Conservation (phyloP, 148 eudicot genomes). For the Cornus controversa region DNA sequence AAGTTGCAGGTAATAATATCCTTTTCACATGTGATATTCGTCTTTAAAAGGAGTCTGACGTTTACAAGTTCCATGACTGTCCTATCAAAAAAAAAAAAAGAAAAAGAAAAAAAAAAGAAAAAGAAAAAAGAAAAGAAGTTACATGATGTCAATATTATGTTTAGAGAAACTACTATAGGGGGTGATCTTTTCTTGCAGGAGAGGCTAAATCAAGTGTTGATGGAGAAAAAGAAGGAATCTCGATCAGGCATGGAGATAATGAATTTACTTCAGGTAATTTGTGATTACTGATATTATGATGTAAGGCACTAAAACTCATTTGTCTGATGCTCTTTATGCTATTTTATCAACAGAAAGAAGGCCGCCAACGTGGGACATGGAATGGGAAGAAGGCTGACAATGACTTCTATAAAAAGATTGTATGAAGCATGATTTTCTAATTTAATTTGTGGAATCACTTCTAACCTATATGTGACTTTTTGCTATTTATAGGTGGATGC, state of each 20-base stretch:
- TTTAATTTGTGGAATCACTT: slow-evolving; percentile 10
- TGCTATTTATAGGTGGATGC: slow-evolving; percentile 76
- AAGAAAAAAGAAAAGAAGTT: too few species aligned
- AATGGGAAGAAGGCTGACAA: slow-evolving; percentile 96
- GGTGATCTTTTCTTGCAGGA: slow-evolving; percentile 46
- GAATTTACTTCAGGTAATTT: slow-evolving; percentile 89
- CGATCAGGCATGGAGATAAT: slow-evolving; percentile 99
- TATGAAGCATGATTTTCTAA: slow-evolving; percentile 34
- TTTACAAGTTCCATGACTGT: not conserved
- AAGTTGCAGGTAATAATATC: slow-evolving; percentile 74
- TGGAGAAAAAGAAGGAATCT: slow-evolving; percentile 99
- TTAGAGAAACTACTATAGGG: not conserved
- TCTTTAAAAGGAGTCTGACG: not conserved
- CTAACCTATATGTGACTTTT: slow-evolving; percentile 4
- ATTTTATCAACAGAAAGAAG: slow-evolving; percentile 79
- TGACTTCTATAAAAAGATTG: slow-evolving; percentile 94
- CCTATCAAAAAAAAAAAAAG: too few species aligned
- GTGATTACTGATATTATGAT: slow-evolving; percentile 1
- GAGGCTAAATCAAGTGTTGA: slow-evolving; percentile 84
- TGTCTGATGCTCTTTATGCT: slow-evolving; percentile 13
- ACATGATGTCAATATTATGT: not conserved
- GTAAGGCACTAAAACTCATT: not conserved
- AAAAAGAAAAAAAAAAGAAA: too few species aligned
- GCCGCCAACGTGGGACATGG: slow-evolving; percentile 99
- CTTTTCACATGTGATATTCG: not conserved